Conservation (phyloP, 768 basidiomycete genomes). For the Hygrophorus pudorinus region DNA sequence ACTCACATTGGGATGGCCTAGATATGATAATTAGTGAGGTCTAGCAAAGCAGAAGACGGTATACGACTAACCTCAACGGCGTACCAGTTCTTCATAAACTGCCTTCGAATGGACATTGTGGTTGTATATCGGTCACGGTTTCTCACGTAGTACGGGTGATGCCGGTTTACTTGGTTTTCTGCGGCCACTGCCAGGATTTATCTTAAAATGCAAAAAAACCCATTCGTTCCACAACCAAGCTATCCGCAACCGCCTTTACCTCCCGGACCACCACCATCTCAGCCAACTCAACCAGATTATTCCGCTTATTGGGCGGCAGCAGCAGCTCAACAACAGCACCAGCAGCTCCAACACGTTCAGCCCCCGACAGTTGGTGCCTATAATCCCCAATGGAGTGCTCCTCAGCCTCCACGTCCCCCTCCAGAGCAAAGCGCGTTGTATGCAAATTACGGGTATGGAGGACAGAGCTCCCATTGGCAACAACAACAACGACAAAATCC, state of each 20-base stretch:
- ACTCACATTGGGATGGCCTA: conserved; percentile 47
- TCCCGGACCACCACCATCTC: conserved; percentile 69
- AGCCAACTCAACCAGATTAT: conserved; percentile 61
- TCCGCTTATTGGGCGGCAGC: conserved; percentile 68
- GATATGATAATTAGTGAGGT: background rate
- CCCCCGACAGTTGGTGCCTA: conserved; percentile 41
- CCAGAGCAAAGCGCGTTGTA: conserved; percentile 79
- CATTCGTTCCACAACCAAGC: conserved; percentile 60
- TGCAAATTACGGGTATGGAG: conserved; percentile 87
- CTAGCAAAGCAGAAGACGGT: conserved; percentile 6
- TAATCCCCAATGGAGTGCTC: conserved; percentile 56
- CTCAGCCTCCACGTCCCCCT: conserved; percentile 57
- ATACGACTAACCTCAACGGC: conserved; percentile 53
- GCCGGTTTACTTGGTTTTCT: no score
- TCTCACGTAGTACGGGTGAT: no score
- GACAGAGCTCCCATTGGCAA: conserved; percentile 49
- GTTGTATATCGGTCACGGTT: conserved; percentile 7
- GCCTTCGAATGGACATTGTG: conserved; percentile 22
- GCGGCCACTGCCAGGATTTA: no score
- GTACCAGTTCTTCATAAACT: conserved; percentile 58
- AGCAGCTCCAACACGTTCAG: conserved; percentile 40
- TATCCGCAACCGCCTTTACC: conserved; percentile 72
- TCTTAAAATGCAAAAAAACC: conserved; percentile 69
- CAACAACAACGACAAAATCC: conserved; percentile 46
- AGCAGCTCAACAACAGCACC: conserved; percentile 35